phyloP scores from a whole-genome alignment of 345 rosid species.

The Isatis tinctoria region DNA sequence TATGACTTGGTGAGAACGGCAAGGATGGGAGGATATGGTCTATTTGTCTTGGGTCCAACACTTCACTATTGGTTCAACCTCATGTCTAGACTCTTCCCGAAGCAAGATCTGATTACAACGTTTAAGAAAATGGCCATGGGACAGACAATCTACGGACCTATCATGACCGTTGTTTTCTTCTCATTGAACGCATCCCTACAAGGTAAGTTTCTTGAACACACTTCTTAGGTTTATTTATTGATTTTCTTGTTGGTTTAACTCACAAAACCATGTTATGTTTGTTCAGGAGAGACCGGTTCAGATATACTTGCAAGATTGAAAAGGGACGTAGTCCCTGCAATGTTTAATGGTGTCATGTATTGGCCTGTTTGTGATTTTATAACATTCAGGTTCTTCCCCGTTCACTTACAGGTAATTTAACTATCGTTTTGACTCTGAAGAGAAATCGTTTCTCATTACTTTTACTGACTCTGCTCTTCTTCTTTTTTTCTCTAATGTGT shows the following conservation, averaged over 20 bases:
- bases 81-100: conserved; percentile 62
- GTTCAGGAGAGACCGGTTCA: conserved; percentile 54
- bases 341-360: conserved; percentile 59
- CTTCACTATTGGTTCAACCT: conserved; percentile 79
- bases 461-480: not conserved
- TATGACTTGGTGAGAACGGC: conserved; percentile 68
- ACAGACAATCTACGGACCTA: conserved; percentile 64
- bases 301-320: conserved; percentile 69
- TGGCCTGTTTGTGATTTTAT: conserved; percentile 91
- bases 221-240: no score
- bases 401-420: conserved; percentile 84
- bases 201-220: conserved; percentile 35
- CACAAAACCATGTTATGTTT: not conserved
- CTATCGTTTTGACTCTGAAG: not conserved
- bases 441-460: not conserved
- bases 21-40: conserved; percentile 80
- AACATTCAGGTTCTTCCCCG: conserved; percentile 70
- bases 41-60: conserved; percentile 65
- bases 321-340: conserved; percentile 66
- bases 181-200: conserved; percentile 63
- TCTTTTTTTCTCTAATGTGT: not conserved
- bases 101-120: conserved; percentile 58
- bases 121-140: conserved; percentile 83
- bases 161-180: conserved; percentile 73
- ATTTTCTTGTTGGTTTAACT: not conserved